phyloP scores from a whole-genome alignment of 257 asterid genomes.

The Ilex aquifolium region DNA sequence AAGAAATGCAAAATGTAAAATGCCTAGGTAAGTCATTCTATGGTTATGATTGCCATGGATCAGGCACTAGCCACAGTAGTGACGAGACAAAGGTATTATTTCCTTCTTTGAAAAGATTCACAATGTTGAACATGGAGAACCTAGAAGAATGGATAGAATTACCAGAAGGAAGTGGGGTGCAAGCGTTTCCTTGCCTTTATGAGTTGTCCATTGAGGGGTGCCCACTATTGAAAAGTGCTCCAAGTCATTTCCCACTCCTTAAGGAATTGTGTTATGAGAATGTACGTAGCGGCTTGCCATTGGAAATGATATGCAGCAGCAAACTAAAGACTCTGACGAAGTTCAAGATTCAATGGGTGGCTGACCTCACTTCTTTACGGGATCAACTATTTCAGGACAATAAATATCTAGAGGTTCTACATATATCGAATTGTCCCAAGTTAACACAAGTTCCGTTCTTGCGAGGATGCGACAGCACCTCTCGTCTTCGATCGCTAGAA shows the following conservation, averaged over 20 bases:
- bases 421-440: fast-evolving
- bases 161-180: neutral
- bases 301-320: constrained; percentile 9
- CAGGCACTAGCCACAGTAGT: neutral
- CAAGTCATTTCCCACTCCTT: constrained; percentile 22
- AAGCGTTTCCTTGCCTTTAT: constrained; percentile 19
- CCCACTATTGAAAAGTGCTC: constrained; percentile 10
- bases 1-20: constrained; percentile 3
- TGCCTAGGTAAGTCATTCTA: constrained; percentile 22
- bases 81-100: constrained; percentile 6
- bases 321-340: constrained; percentile 3
- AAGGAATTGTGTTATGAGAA: neutral
- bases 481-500: too few relatives aligned
- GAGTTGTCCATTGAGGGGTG: neutral
- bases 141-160: constrained; percentile 19
- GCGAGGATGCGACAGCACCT: too few relatives aligned
- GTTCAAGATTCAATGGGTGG: neutral
- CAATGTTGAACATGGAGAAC: constrained; percentile 7
- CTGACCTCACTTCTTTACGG: constrained; percentile 3
- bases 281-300: neutral
- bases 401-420: neutral
- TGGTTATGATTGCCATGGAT: neutral
- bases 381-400: constrained; percentile 5
- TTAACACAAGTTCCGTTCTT: neutral
- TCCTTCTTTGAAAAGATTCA: constrained; percentile 14